Percentiles rank a stretch among this genome's conserved stretches.
Evolutionary conservation across 106 monocot species (phyloP).

Genomic region (Dendrobium nobile): DNA sequence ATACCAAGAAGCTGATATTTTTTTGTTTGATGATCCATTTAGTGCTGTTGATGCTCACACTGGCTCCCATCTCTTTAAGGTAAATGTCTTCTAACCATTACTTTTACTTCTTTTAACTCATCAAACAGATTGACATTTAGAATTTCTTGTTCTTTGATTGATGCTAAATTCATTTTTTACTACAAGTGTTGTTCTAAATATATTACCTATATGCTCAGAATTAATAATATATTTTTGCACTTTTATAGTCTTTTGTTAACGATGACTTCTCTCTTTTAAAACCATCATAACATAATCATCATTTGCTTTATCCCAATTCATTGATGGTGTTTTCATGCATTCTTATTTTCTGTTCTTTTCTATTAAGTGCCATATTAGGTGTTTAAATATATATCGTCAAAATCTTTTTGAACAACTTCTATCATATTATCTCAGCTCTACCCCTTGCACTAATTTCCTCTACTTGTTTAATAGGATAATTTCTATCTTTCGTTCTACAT

Average conservation of each 20-base stretch:
- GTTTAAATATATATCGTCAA: neutral
- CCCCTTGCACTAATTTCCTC: neutral
- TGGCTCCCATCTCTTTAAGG: constrained; percentile 87
- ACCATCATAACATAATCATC: neutral
- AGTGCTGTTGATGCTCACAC: constrained; percentile 97
- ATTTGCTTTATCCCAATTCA: neutral
- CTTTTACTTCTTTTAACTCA: neutral
- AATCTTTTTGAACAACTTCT: neutral
- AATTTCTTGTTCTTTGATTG: neutral
- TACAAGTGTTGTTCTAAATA: neutral
- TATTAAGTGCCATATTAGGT: neutral
- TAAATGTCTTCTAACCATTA: constrained; percentile 10
- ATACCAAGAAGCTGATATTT: constrained; percentile 86
- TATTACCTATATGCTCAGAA: neutral
- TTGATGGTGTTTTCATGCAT: neutral
- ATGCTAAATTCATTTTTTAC: neutral
- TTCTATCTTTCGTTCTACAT: neutral
- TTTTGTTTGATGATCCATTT: constrained; percentile 89
- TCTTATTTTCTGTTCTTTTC: neutral
- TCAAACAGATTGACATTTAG: neutral
- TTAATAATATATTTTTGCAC: neutral
- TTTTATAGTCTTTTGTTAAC: neutral
- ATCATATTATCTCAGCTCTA: neutral
- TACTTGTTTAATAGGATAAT: neutral
- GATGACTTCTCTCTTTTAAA: neutral